Conservation (phyloP, 2,329 filamentous ascomycete genomes). For the Alternaria sp. region DNA sequence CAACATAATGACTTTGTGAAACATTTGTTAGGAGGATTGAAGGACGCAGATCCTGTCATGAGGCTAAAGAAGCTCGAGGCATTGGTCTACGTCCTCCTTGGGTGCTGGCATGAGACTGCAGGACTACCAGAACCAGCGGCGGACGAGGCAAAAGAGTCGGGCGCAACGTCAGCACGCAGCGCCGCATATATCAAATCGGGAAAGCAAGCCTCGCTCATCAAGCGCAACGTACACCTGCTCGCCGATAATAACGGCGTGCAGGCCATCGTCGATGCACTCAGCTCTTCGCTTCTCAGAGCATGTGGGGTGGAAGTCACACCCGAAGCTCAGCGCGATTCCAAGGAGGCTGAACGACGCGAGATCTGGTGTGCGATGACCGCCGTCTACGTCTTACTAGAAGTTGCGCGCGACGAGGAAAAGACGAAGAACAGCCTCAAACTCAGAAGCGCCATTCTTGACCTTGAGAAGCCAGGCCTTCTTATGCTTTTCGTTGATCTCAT, state of each 20-base stretch:
- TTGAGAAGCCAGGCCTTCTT: conserved; percentile 68
- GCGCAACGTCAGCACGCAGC: conserved; percentile 12
- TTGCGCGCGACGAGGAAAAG: conserved; percentile 50
- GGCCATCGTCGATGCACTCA: conserved; percentile 52
- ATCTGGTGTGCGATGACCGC: conserved; percentile 61
- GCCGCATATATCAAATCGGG: conserved; percentile 45
- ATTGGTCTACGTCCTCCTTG: conserved; percentile 58
- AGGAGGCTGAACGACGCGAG: conserved; percentile 54
- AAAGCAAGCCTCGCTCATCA: conserved; percentile 57
- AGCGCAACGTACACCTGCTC: conserved; percentile 55
- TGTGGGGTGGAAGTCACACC: conserved; percentile 39
- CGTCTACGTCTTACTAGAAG: conserved; percentile 60
- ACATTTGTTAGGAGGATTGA: conserved; percentile 48
- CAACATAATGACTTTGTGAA: conserved; percentile 66
- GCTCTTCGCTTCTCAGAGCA: conserved; percentile 42
- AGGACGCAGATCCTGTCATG: conserved; percentile 36
- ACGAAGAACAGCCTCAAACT: conserved; percentile 61
- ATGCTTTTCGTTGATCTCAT: conserved; percentile 74
- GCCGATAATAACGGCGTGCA: conserved; percentile 53
- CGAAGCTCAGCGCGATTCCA: conserved; percentile 42
- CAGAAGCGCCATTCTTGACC: conserved; percentile 47
- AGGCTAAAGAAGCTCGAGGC: conserved; percentile 54
- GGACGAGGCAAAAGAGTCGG: conserved; percentile 16
- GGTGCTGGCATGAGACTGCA: conserved; percentile 61
- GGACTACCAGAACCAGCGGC: conserved; percentile 40